Percentiles rank a stretch among this genome's conserved stretches.
These are phyloP conservation scores for Metschnikowia arizonensis DNA, from an alignment of 805 yeast genomes.

Conservation along the genomic window DNA sequence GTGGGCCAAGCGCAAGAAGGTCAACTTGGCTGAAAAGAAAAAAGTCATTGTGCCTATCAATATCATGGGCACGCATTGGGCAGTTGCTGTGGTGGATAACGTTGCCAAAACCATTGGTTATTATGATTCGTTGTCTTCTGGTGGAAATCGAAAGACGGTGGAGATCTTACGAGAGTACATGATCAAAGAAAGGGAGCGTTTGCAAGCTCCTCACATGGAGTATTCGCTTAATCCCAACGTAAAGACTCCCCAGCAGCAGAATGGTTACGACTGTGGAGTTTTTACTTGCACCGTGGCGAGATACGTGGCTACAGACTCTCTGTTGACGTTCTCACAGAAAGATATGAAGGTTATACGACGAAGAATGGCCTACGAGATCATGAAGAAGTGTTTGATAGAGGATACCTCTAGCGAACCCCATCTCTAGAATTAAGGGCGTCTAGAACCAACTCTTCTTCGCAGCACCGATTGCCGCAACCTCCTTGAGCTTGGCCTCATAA, in stretches of 20 bases:
- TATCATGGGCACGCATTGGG: slow-evolving; percentile 84
- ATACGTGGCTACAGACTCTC: slow-evolving; percentile 49
- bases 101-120: slow-evolving; percentile 55
- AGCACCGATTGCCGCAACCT: slow-evolving; percentile 14
- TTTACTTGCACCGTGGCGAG: slow-evolving; percentile 79
- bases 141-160: slow-evolving; percentile 42
- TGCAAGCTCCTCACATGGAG: slow-evolving; percentile 20
- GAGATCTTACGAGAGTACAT: slow-evolving; percentile 56
- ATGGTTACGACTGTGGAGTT: slow-evolving; percentile 95
- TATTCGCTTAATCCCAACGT: slow-evolving; percentile 26
- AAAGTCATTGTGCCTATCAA: slow-evolving; percentile 83
- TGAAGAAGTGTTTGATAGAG: slow-evolving; percentile 29
- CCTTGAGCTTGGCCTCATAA: slow-evolving; percentile 28
- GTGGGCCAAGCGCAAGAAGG: slow-evolving; percentile 79
- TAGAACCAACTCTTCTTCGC: slow-evolving; percentile 13
- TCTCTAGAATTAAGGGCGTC: slow-evolving; percentile 4
- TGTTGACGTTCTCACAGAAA: slow-evolving; percentile 53
- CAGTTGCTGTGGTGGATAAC: slow-evolving; percentile 74
- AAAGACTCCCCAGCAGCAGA: slow-evolving; percentile 73
- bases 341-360: slow-evolving; percentile 70
- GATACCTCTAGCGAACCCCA: slow-evolving; percentile 9
- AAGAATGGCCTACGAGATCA: slow-evolving; percentile 62
- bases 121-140: slow-evolving; percentile 67
- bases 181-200: slow-evolving; percentile 58
- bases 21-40: slow-evolving; percentile 59